phyloP scores from a whole-genome alignment of 495 filamentous ascomycete species.

The Aspergillus leporis region DNA sequence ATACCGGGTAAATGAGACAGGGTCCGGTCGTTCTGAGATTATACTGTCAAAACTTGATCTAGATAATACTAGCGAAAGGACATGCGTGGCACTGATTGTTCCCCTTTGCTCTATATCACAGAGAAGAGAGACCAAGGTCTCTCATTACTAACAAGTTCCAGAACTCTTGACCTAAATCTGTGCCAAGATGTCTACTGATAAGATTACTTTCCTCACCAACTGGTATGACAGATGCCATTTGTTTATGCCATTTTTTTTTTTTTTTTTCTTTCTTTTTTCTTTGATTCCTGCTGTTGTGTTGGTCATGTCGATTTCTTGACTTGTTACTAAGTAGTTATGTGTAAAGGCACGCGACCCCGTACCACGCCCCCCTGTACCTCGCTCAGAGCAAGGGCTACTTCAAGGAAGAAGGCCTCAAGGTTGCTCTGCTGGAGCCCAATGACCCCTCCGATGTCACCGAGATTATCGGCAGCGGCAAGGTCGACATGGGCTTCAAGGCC shows the following conservation, averaged over 20 bases:
- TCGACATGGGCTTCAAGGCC: constrained; percentile 73
- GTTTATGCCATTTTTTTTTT: constrained; percentile 4
- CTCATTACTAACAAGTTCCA: constrained; percentile 27
- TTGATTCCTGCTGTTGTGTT: not conserved
- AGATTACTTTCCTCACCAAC: constrained; percentile 75
- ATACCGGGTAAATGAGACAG: constrained; percentile 3
- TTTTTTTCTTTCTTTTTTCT: not conserved
- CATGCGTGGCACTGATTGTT: constrained; percentile 64
- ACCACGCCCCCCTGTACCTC: constrained; percentile 71
- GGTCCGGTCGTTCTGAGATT: constrained; percentile 58
- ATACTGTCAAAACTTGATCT: constrained; percentile 79
- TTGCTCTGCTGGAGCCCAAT: constrained; percentile 70
- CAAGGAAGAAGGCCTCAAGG: constrained; percentile 67
- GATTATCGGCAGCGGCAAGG: constrained; percentile 69
- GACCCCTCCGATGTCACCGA: constrained; percentile 72
- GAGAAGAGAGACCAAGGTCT: constrained; percentile 9
- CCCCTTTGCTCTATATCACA: constrained; percentile 30
- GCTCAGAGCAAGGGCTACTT: constrained; percentile 70
- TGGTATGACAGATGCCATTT: constrained; percentile 46
- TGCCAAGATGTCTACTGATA: constrained; percentile 67
- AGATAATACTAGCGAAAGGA: constrained; percentile 84
- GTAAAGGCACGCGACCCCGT: constrained; percentile 68
- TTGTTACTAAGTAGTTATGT: constrained; percentile 28
- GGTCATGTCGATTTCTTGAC: constrained; percentile 1
- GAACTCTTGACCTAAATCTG: constrained; percentile 31